Conservation (phyloP, 345 rosid species). For the Pistacia integerrima region DNA sequence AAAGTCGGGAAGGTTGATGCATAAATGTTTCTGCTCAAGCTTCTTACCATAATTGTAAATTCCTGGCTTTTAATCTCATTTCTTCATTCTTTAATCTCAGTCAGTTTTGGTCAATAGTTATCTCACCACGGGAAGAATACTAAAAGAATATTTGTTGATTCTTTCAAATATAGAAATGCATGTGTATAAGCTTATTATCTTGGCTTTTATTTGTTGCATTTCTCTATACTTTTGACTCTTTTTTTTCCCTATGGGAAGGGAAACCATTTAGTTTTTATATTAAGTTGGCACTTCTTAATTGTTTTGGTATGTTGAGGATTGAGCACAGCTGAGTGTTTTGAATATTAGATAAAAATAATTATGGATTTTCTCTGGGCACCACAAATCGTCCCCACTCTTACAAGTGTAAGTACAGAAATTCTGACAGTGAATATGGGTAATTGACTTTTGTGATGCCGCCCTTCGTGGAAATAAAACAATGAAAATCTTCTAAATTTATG, state of each 20-base stretch:
- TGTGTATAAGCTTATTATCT: constrained; percentile 3
- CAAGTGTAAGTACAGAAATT: too few species aligned
- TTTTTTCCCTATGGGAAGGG: too few species aligned
- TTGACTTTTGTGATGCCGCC: too few species aligned
- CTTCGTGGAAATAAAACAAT: too few species aligned
- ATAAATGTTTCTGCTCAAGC: constrained; percentile 17
- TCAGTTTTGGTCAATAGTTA: constrained; percentile 12
- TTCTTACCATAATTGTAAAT: constrained; percentile 45
- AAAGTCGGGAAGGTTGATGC: neutral
- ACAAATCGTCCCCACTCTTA: too few species aligned
- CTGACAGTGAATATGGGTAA: too few species aligned
- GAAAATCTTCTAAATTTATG: too few species aligned
- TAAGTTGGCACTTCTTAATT: neutral
- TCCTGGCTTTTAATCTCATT: constrained; percentile 14
- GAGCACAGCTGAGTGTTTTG: too few species aligned
- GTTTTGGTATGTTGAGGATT: too few species aligned
- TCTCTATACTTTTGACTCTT: neutral
- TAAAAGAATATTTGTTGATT: constrained; percentile 34
- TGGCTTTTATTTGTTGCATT: neutral
- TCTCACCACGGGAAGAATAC: constrained; percentile 8
- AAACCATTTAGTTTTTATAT: too few species aligned
- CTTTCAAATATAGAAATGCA: constrained; percentile 25
- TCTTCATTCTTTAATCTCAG: constrained; percentile 10
- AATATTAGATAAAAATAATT: too few species aligned
- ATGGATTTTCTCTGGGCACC: too few species aligned